Percentiles rank a stretch among this genome's conserved stretches.
Conservation (phyloP, 257 asterid species). For the Schizonepeta tenuifolia region DNA sequence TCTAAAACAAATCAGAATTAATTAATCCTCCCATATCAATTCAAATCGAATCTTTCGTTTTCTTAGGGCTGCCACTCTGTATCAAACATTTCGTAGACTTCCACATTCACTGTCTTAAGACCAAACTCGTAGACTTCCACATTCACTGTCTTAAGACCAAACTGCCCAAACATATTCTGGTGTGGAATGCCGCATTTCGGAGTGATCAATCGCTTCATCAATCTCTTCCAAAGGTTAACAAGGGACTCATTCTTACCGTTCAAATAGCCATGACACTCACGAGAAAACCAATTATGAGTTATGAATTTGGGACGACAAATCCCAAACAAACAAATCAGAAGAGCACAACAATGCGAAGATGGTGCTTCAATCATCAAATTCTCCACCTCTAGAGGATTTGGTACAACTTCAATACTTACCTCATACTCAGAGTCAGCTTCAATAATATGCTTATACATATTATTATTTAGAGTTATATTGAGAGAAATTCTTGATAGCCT, state of each 20-base stretch:
- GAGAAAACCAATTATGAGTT: neutral
- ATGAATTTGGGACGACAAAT: neutral
- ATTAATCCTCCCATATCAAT: neutral
- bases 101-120: neutral
- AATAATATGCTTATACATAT: too few relatives aligned
- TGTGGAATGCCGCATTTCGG: neutral
- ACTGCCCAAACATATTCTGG: neutral
- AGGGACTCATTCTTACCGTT: too few relatives aligned
- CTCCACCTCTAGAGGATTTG: neutral
- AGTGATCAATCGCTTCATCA: neutral
- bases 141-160: slow-evolving; percentile 2
- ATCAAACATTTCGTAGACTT: neutral
- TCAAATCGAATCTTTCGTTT: neutral
- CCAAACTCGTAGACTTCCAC: slow-evolving; percentile 1
- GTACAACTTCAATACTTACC: neutral
- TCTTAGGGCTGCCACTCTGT: neutral
- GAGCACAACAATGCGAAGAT: neutral
- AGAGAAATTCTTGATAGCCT: slow-evolving; percentile 17
- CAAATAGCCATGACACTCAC: neutral
- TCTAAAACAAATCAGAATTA: too few relatives aligned
- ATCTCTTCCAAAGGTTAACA: neutral
- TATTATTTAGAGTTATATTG: too few relatives aligned
- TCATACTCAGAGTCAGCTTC: neutral
- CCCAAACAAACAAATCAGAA: neutral
- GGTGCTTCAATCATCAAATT: neutral